Evolutionary conservation across 805 yeast genomes (phyloP), one percentile per base, ranked within the genome.

Genomic region (Teunomyces lycoperdinae): DNA sequence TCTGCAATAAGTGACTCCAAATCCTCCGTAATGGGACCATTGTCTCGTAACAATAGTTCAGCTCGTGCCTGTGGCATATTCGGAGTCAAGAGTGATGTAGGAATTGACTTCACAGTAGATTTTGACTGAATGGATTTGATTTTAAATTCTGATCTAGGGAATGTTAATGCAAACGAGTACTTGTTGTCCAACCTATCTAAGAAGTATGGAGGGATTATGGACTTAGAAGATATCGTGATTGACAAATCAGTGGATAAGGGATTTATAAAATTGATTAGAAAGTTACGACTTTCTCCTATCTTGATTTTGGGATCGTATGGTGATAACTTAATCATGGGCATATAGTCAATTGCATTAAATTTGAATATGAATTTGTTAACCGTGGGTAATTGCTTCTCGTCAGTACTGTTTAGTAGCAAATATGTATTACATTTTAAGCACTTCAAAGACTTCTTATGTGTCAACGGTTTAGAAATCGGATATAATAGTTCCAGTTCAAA

Each of bases 271-370:
- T 59, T 67, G 41, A 72, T 42, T 10, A 64, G 50, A 35, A 67
- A 60, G 9, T 52, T 46, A 9, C 55, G 47, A 29, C 48, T 60
- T 4, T 48, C 29, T 8, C 56, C 60, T 16, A 48, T 33, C 7
- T 27, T 30, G 16, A 56, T 34, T 2, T n/a, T 31, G n/a, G 50
- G 43, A 24, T 26, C 27, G n/a, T 41, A 34, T 4, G 52, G 51
- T 3, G 38, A 20, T 46, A 54, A 33, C 33, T 48, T 54, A 1
- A 70, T 44, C 4, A 53, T 49, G 13, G 77, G 76, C 47, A 71
- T 41, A 29, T 57, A 61, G 33, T 72, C 76, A 5, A 61, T 48
- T 2, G 74, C 74, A 43, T 64, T 60, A 53, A 61, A 68, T 44
- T 64, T 67, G 13, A 57, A 52, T 14, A 56, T 41, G 45, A 59